Evolutionary conservation across 768 basidiomycete genomes (phyloP), one percentile per base, ranked within the genome.

Genomic region (Lactarius hengduanensis): DNA sequence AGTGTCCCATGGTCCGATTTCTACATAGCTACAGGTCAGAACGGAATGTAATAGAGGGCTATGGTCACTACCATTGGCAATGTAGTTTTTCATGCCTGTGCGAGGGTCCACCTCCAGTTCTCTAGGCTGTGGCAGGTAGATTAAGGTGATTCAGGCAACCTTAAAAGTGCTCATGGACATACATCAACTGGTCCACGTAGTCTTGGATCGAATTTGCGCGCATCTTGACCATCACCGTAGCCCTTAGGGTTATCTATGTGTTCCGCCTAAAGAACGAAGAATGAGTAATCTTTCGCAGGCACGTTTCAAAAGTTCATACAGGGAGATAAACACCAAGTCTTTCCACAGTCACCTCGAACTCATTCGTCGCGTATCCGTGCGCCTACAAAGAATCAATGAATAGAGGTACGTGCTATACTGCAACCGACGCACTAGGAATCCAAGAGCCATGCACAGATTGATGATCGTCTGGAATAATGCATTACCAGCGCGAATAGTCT

Each of bases 171-270:
- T 56, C n/a, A 47, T n/a, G 45, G 65, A 63, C 71, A 59, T 72
- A 89, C 89, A 72, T 95, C 86, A 7, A 98, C 88, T 3, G 94
- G 94, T 3, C 86, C 86, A 15, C 96, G 86, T 9, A 98, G 82
- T 22, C 83, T 80, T 0, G 88, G 84, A 72, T 96, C 84, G 71
- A 89, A 93, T 72, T 82, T 81, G 50, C 92, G 81, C 0, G 95
- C 85, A 75, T 98, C 94, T 75, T 92, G 87, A 32, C 89, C 89
- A 20, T 86, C 87, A 0, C 89, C 92, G 71, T 94, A 96, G 15
- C 92, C 93, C 75, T 91, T 92, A 2, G 93, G 94, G 72, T 96
- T 96, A 74, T 96, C 94, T 72, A 95, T 94, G 74, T 96, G 94
- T 75, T 94, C 91, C 0, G 83, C 84, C 87, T 90, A 43, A 34